A percentile compares a stretch with the other conserved stretches of the same genome.
Evolutionary conservation across 352 stramenopile species (phyloP).

Genomic region (Phytophthora colocasiae): DNA sequence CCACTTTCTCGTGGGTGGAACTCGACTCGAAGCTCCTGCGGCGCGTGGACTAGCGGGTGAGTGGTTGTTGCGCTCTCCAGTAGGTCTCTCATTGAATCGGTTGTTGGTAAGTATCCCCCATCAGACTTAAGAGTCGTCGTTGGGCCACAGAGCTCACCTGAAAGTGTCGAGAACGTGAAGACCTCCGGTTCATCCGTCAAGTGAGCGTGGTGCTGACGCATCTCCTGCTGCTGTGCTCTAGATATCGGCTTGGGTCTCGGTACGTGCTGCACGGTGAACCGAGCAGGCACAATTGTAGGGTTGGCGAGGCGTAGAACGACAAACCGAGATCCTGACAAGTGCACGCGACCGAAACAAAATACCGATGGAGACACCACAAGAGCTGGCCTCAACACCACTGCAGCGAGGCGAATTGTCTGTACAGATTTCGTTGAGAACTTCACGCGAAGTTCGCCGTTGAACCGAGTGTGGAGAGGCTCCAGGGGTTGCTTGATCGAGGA

Average conservation of each 20-base stretch:
- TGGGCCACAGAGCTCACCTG: slow-evolving; percentile 56
- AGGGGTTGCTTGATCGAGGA: slow-evolving; percentile 13
- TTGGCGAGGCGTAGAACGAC: slow-evolving; percentile 68
- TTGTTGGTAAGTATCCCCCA: slow-evolving; percentile 48
- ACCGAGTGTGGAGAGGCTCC: slow-evolving; percentile 27
- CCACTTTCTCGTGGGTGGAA: slow-evolving; percentile 53
- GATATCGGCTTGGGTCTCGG: slow-evolving; percentile 59
- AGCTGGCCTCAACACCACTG: slow-evolving; percentile 55
- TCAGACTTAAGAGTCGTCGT: slow-evolving; percentile 64
- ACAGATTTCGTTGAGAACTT: slow-evolving; percentile 74
- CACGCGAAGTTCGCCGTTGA: slow-evolving; percentile 65
- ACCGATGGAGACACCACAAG: slow-evolving; percentile 71
- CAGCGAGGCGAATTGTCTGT: slow-evolving; percentile 61
- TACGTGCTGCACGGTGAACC: slow-evolving; percentile 66
- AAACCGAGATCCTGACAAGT: slow-evolving; percentile 49
- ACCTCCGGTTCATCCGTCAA: slow-evolving; percentile 66
- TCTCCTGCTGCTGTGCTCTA: slow-evolving; percentile 64
- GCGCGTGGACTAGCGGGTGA: slow-evolving; percentile 47
- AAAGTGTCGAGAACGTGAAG: slow-evolving; percentile 58
- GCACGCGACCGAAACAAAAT: slow-evolving; percentile 72
- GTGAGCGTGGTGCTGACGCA: slow-evolving; percentile 54
- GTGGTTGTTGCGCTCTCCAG: slow-evolving; percentile 30
- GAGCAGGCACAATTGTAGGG: slow-evolving; percentile 61
- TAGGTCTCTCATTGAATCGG: slow-evolving; percentile 50
- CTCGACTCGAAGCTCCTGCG: slow-evolving; percentile 52